Evolutionary conservation across 1,139 yeast species (phyloP).

Genomic region (Pichia inconspicua): DNA sequence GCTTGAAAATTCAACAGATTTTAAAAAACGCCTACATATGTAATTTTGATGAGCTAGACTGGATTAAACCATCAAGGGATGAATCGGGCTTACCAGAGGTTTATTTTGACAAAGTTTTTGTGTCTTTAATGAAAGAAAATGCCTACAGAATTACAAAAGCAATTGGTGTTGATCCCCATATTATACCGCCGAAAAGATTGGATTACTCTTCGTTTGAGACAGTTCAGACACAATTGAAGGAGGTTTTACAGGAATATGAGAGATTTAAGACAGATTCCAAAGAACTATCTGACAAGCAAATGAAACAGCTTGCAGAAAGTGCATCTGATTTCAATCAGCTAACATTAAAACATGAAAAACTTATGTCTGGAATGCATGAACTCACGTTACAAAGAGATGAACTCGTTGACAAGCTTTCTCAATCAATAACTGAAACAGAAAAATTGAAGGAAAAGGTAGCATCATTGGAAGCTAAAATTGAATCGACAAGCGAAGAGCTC

Average conservation of each 20-base stretch:
- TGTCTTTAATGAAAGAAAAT: slow-evolving; percentile 62
- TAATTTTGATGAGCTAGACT: slow-evolving; percentile 44
- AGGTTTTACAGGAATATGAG: slow-evolving; percentile 28
- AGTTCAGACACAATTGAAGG: slow-evolving; percentile 37
- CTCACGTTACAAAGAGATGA: slow-evolving; percentile 14
- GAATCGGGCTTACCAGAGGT: slow-evolving; percentile 84
- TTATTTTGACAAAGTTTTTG: slow-evolving; percentile 60
- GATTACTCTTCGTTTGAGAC: slow-evolving; percentile 68
- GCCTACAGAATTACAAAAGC: slow-evolving; percentile 62
- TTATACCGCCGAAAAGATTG: slow-evolving; percentile 60
- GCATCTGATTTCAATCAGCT: slow-evolving; percentile 21
- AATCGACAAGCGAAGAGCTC: slow-evolving; percentile 20
- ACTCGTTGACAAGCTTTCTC: slow-evolving; percentile 14
- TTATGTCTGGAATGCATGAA: slow-evolving; percentile 15
- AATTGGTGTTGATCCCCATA: slow-evolving; percentile 63
- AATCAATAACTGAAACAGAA: slow-evolving; percentile 17
- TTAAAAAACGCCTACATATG: slow-evolving; percentile 51
- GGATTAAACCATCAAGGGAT: slow-evolving; percentile 47
- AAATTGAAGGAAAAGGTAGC: slow-evolving; percentile 13
- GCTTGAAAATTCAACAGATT: slow-evolving; percentile 66
- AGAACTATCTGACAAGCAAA: slow-evolving; percentile 16
- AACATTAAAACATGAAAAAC: slow-evolving; percentile 14
- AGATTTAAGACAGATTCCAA: slow-evolving; percentile 30
- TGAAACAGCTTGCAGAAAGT: slow-evolving; percentile 22
- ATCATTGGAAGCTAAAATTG: slow-evolving; percentile 20